Conservation (phyloP, 2,329 filamentous ascomycete genomes). For the Colletotrichum limetticola region DNA sequence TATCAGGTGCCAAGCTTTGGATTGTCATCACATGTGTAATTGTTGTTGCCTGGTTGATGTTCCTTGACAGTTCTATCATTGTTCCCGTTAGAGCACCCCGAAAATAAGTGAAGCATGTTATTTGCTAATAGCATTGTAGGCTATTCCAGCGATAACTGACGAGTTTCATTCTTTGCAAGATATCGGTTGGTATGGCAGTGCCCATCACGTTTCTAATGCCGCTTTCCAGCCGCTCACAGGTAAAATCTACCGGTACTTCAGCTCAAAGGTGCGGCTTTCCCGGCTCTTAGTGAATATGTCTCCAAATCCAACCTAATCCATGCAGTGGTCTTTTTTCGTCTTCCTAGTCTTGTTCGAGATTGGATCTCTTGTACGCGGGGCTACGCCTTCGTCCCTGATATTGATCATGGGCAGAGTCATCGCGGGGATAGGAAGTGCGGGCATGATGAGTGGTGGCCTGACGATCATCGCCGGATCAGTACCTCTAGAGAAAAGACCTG, state of each 20-base stretch:
- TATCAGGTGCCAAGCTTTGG: slow-evolving; percentile 36
- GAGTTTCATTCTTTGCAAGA: slow-evolving; percentile 51
- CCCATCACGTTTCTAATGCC: slow-evolving; percentile 45
- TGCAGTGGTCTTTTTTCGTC: slow-evolving; percentile 44
- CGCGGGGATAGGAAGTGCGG: slow-evolving; percentile 58
- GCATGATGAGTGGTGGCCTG: slow-evolving; percentile 50
- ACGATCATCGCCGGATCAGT: slow-evolving; percentile 46
- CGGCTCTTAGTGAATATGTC: background rate
- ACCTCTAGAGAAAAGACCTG: slow-evolving; percentile 43
- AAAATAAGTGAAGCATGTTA: too few relatives aligned
- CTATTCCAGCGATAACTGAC: slow-evolving; percentile 48
- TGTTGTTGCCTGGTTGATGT: slow-evolving; percentile 38
- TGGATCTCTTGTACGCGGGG: slow-evolving; percentile 59
- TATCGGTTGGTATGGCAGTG: slow-evolving; percentile 57
- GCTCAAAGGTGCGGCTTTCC: slow-evolving; percentile 45
- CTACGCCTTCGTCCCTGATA: slow-evolving; percentile 54
- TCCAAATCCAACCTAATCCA: slow-evolving; percentile 41
- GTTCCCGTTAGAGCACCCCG: slow-evolving; percentile 44
- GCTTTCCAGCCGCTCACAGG: slow-evolving; percentile 43
- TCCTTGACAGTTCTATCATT: slow-evolving; percentile 47
- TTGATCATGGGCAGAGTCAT: slow-evolving; percentile 62
- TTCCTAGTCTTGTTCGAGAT: slow-evolving; percentile 46
- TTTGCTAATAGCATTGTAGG: slow-evolving; percentile 35
- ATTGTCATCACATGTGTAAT: slow-evolving; percentile 36
- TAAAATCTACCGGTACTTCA: slow-evolving; percentile 45